Conservation (phyloP, 1,284 basidiomycete species). For the Cryptococcus deneoformans region DNA sequence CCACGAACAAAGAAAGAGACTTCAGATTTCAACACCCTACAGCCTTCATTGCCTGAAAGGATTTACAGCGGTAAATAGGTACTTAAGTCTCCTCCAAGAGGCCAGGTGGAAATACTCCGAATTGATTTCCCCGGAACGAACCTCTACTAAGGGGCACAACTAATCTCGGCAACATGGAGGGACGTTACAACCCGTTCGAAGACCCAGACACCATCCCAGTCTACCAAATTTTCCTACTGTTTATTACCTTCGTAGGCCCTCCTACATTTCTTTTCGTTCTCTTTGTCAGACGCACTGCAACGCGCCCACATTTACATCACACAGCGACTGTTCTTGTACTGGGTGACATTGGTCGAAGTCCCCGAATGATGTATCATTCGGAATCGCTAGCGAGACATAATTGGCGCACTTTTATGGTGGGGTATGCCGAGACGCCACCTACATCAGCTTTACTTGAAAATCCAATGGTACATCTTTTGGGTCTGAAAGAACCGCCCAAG, state of each 20-base stretch:
- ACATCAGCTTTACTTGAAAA: slow-evolving; percentile 64
- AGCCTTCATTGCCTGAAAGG: no score
- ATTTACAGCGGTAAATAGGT: no score
- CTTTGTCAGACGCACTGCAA: slow-evolving; percentile 8
- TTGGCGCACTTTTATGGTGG: slow-evolving; percentile 79
- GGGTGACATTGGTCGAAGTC: slow-evolving; percentile 92
- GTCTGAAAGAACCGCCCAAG: slow-evolving; percentile 64
- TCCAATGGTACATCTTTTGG: slow-evolving; percentile 62
- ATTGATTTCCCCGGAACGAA: no score
- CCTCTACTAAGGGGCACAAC: no score
- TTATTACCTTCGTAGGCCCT: slow-evolving; percentile 10
- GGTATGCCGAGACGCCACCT: slow-evolving; percentile 76
- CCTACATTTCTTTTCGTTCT: slow-evolving; percentile 11
- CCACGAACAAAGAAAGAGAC: no score
- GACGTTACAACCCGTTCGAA: neutral
- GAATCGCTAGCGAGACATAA: slow-evolving; percentile 80
- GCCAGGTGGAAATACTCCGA: no score
- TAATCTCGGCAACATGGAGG: no score
- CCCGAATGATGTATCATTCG: slow-evolving; percentile 98
- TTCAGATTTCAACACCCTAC: no score
- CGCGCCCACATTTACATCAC: slow-evolving; percentile 21
- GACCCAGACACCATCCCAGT: neutral
- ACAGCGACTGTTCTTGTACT: slow-evolving; percentile 85
- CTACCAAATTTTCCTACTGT: slow-evolving; percentile 8
- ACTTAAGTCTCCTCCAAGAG: no score